Base-by-base conservation (phyloP, 2,329 filamentous ascomycete species). In the Thielaviopsis ethacetica region DNA sequence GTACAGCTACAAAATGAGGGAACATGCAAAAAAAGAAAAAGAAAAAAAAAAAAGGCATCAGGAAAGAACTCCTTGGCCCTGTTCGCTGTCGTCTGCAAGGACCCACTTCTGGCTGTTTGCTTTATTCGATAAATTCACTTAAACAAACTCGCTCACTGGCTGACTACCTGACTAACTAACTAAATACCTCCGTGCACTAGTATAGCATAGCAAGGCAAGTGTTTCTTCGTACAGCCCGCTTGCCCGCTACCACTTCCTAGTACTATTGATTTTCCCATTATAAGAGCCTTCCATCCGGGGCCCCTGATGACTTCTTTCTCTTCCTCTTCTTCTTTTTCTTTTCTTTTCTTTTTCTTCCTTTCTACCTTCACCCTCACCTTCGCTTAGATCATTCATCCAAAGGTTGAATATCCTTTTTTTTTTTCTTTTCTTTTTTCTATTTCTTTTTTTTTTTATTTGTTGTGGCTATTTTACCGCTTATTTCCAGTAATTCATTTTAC, bases 371-470 rank as follows among this genome's bases (percentile, higher is more conserved):
- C 50, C 30, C 38, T 50, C 49, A 57, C 49, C 19, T 54, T 53
- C 34, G 24, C 54, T 54, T 51, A 56, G 56, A 30, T 56, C 21
- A 13, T 38, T 55, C 53, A 56, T 55, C 53, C 27, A 30, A 50
- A 53, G 53, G 47, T 54, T 58, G 51, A 49, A 49, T 49, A 49
- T 49, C 44, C 17, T 10, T 13, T 58, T 51, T 49, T 50, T 53
- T 58, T 21, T 26, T 58, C 50, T 47, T 53, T 19, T 44, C 7
- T 53, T n/a, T 0, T 27, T 56, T 50, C 21, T 26, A 13, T 22
- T 44, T 30, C 19, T 54, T 38, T 47, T 61, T 57, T 50, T 30
- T 53, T 56, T 57, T 21, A 21, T 21, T 49, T 49, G 44, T 49
- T 21, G 44, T 49, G 44, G 44, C 6, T 21, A 49, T 49, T 49